Percentiles rank a stretch among this genome's conserved stretches.
These are phyloP conservation scores for Leccinum sublutescens DNA, from an alignment of 768 basidiomycete genomes.

Conservation along the genomic window DNA sequence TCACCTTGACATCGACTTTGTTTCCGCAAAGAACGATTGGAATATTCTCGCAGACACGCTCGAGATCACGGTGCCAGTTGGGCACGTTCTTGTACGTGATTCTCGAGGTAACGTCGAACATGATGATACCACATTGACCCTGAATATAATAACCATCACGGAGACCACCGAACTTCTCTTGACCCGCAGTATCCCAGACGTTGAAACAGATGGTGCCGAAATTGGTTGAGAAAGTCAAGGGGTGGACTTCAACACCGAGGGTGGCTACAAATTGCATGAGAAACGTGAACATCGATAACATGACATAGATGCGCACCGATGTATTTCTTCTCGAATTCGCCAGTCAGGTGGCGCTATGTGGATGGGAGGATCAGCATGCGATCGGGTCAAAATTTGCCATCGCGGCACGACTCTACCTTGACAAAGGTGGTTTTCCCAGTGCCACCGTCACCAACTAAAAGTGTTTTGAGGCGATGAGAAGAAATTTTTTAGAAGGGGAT, in stretches of 20 bases:
- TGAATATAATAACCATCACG: slow-evolving; percentile 97
- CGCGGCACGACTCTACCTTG: slow-evolving; percentile 59
- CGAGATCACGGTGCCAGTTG: slow-evolving; percentile 99
- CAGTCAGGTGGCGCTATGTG: slow-evolving; percentile 90
- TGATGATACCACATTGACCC: slow-evolving; percentile 99
- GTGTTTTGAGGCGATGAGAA: neutral
- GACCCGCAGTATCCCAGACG: slow-evolving; percentile 99
- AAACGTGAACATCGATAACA: slow-evolving; percentile 12
- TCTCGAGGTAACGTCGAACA: slow-evolving; percentile 99
- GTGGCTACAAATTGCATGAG: slow-evolving; percentile 62
- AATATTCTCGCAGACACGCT: slow-evolving; percentile 99
- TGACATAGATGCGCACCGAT: slow-evolving; percentile 62
- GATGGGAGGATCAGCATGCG: slow-evolving; percentile 52
- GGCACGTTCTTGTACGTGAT: slow-evolving; percentile 99
- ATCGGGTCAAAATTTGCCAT: slow-evolving; percentile 37
- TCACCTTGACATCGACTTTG: slow-evolving; percentile 99
- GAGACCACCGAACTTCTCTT: slow-evolving; percentile 99
- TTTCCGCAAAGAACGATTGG: slow-evolving; percentile 99
- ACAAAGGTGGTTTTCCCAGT: slow-evolving; percentile 99
- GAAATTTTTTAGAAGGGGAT: neutral
- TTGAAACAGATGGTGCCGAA: slow-evolving; percentile 99
- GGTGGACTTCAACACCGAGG: slow-evolving; percentile 99
- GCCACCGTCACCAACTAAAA: slow-evolving; percentile 89
- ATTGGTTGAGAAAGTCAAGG: slow-evolving; percentile 94
- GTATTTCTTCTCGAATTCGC: slow-evolving; percentile 99